Conservation (phyloP, 345 rosid genomes). For the Cardamine resedifolia region DNA sequence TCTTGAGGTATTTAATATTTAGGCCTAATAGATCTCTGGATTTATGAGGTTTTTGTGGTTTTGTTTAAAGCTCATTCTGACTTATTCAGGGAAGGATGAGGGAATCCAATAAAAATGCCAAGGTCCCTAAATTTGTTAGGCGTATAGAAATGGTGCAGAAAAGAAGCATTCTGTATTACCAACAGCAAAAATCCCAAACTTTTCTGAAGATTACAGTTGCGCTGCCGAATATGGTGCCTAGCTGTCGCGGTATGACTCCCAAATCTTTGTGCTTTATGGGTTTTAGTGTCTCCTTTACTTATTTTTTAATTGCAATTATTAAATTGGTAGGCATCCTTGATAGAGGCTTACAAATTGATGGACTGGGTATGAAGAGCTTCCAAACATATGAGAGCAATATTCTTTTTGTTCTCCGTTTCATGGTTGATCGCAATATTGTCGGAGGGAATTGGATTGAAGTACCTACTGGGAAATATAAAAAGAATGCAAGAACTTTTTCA, state of each 20-base stretch:
- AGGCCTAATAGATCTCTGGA: not conserved
- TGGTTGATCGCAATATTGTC: slow-evolving; percentile 82
- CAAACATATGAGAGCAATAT: slow-evolving; percentile 95
- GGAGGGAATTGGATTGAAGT: slow-evolving; percentile 99
- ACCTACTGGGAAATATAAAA: slow-evolving; percentile 78
- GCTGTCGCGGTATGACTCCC: slow-evolving; percentile 71
- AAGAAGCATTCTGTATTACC: slow-evolving; percentile 91
- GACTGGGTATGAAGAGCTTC: slow-evolving; percentile 88
- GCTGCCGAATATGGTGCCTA: slow-evolving; percentile 87
- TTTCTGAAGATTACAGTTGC: slow-evolving; percentile 93
- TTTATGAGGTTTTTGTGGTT: slow-evolving; percentile 3
- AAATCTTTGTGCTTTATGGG: slow-evolving; percentile 15
- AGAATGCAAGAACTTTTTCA: slow-evolving; percentile 59
- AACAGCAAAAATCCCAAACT: slow-evolving; percentile 70
- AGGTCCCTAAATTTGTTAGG: slow-evolving; percentile 58
- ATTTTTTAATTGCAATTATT: not conserved
- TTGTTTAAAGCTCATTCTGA: slow-evolving; percentile 7
- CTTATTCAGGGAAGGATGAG: slow-evolving; percentile 73
- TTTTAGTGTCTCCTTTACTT: not conserved
- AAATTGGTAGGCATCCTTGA: slow-evolving; percentile 78
- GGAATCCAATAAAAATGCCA: slow-evolving; percentile 63
- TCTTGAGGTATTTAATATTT: slow-evolving; percentile 70
- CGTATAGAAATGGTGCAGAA: slow-evolving; percentile 73
- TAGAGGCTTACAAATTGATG: slow-evolving; percentile 91
- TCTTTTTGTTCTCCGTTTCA: slow-evolving; percentile 90